Evolutionary conservation across 73 alveolate species (phyloP).

Genomic region (Paramecium tetraurelia): DNA sequence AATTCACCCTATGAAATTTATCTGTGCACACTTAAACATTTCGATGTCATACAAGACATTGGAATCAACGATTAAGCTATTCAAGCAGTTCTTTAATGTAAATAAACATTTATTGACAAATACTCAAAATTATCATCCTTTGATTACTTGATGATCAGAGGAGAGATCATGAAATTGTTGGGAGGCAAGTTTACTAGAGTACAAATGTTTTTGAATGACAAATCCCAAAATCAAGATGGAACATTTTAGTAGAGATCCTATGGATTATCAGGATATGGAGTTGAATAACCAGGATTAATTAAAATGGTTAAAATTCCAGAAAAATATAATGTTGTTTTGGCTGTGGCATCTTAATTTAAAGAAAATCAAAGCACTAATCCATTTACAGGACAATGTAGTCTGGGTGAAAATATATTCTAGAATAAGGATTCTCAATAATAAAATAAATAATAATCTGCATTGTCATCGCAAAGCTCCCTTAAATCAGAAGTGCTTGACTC

Average conservation of each 20-base stretch:
- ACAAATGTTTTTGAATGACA: neutral
- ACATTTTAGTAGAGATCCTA: neutral
- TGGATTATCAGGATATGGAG: neutral
- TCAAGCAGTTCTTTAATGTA: neutral
- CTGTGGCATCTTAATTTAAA: neutral
- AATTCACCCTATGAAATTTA: conserved; percentile 9
- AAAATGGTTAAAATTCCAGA: neutral
- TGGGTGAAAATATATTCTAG: neutral
- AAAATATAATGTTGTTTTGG: neutral
- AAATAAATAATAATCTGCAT: neutral
- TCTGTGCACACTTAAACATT: neutral
- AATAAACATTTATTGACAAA: neutral
- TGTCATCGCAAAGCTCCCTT: neutral
- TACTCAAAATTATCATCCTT: neutral
- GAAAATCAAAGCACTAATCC: neutral
- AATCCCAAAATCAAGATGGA: conserved; percentile 29
- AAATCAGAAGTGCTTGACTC: neutral
- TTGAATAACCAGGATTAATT: neutral
- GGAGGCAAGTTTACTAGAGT: neutral
- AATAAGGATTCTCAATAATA: neutral
- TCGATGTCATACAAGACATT: neutral
- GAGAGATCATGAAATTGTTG: neutral
- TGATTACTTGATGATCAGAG: neutral
- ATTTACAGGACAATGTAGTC: neutral
- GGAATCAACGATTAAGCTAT: neutral